Conservation (phyloP, 768 basidiomycete species). For the Lanmaoa pseudosensibilis region DNA sequence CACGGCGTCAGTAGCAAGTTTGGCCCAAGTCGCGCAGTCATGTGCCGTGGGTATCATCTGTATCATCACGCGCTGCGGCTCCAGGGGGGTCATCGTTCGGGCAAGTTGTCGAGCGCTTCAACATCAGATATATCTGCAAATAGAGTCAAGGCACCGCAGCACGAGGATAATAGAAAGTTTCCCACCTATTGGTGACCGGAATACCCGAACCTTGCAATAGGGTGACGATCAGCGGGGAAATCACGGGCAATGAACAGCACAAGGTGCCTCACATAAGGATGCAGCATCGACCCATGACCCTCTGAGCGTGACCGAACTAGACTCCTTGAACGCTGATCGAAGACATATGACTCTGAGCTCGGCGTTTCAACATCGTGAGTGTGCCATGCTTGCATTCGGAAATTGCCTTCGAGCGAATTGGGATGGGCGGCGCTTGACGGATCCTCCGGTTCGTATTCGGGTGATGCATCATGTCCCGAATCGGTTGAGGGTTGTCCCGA, state of each 20-base stretch:
- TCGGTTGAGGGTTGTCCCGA: constrained; percentile 21
- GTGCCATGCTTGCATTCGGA: constrained; percentile 28
- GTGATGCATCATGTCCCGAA: constrained; percentile 34
- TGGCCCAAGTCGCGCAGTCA: background rate
- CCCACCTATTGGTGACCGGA: constrained; percentile 35
- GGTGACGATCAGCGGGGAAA: constrained; percentile 10
- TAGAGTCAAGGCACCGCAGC: constrained; percentile 1
- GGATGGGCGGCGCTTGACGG: constrained; percentile 9
- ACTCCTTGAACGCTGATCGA: constrained; percentile 28
- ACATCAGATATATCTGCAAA: constrained; percentile 30
- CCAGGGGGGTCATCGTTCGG: constrained; percentile 21
- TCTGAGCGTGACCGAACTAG: constrained; percentile 34
- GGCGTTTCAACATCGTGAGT: constrained; percentile 11
- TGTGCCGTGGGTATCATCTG: constrained; percentile 1
- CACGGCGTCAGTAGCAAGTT: background rate
- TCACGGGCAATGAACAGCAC: background rate
- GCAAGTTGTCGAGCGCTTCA: constrained; percentile 25
- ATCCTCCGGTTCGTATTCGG: constrained; percentile 43
- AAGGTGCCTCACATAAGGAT: constrained; percentile 31
- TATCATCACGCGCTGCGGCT: background rate
- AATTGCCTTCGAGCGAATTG: constrained; percentile 24
- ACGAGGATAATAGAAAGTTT: background rate
- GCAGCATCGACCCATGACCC: constrained; percentile 23
- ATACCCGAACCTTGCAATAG: constrained; percentile 26
- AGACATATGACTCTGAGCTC: constrained; percentile 25